Percentiles rank a stretch among this genome's conserved stretches.
These are phyloP conservation scores for Gamsiella multidivaricata DNA, from an alignment of 192 early-diverging fungal genomes.

Conservation along the genomic window DNA sequence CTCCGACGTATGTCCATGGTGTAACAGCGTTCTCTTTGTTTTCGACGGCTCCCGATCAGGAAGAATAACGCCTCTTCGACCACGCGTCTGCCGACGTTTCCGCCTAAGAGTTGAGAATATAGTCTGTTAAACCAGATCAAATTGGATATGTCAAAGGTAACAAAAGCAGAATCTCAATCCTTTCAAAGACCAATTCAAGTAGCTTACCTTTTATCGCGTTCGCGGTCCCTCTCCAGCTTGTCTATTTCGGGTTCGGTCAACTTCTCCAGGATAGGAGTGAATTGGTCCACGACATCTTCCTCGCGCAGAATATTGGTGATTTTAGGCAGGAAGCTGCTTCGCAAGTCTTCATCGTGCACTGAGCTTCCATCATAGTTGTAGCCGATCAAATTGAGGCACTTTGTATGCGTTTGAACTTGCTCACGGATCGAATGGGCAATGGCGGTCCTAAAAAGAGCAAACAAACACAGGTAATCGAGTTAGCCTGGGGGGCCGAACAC, in stretches of 20 bases:
- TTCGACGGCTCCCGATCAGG: conserved; percentile 78
- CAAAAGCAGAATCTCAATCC: background rate
- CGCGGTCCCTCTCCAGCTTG: conserved; percentile 85
- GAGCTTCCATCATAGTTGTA: conserved; percentile 80
- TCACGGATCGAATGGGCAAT: conserved; percentile 95
- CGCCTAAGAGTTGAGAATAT: conserved; percentile 62
- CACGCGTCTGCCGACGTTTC: conserved; percentile 85
- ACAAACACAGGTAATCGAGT: background rate
- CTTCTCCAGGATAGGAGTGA: conserved; percentile 74
- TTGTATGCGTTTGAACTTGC: conserved; percentile 87
- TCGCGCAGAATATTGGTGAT: conserved; percentile 64
- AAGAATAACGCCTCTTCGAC: conserved; percentile 70
- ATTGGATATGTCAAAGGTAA: background rate
- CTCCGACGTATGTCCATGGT: conserved; percentile 54
- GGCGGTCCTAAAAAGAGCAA: conserved; percentile 69
- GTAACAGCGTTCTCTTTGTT: conserved; percentile 66
- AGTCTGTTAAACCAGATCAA: background rate
- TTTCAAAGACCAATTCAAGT: background rate
- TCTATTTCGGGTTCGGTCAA: conserved; percentile 78
- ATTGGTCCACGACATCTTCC: conserved; percentile 58
- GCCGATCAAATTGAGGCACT: conserved; percentile 84
- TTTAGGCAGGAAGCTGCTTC: conserved; percentile 74
- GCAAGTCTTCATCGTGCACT: conserved; percentile 85
- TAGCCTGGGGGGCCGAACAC: no score
- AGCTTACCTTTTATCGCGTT: conserved; percentile 74